Evolutionary conservation across 176 grass and related monocot species (phyloP), one percentile per base, ranked within the genome.

Genomic region (Ampelocalamus luodianensis): DNA sequence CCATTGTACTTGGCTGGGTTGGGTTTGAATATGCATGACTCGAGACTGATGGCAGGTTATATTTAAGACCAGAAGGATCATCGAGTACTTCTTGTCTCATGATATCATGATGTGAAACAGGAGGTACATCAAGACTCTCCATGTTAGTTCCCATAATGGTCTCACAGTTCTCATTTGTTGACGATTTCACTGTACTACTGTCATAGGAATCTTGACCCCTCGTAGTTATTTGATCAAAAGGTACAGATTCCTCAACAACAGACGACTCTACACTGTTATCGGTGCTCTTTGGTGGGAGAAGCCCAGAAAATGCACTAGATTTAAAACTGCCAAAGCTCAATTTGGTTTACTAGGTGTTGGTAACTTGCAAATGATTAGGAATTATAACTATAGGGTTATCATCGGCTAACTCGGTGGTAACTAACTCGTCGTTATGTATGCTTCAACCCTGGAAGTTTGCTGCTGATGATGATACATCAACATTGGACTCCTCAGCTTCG

Each of bases 301-400:
- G 79, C 23, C 93, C 97, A 82, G 93, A 96, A 96, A 99, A 99
- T 54, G 97, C 91, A 83, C 97, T 93, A 5, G 97, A 99, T 78
- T 79, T 88, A 72, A 99, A 99, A 87, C 97, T 96, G 46, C 97
- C 97, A 77, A 99, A 99, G 88, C 97, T 96, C 81, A 96, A 86
- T 88, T 88, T 87, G 5, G 80, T 92, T 74, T 93, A 96, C 14
- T 93, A 90, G 43, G 88, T 83, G 77, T 94, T 94, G 68, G 90
- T 89, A 75, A 99, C 90, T 90, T 92, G 93, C 46, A 99, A 83
- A 92, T 99, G 93, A 78, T 96, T 83, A 23, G 97, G 97, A 79
- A 99, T 99, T 79, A 99, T 99, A 78, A 99, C 97, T 76, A 93
- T 92, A 86, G 97, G 93, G 64, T 88, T 94, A 73, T 93, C 88